Evolutionary conservation across 2,329 filamentous ascomycete genomes (phyloP).

Genomic region (Fusarium sp.): DNA sequence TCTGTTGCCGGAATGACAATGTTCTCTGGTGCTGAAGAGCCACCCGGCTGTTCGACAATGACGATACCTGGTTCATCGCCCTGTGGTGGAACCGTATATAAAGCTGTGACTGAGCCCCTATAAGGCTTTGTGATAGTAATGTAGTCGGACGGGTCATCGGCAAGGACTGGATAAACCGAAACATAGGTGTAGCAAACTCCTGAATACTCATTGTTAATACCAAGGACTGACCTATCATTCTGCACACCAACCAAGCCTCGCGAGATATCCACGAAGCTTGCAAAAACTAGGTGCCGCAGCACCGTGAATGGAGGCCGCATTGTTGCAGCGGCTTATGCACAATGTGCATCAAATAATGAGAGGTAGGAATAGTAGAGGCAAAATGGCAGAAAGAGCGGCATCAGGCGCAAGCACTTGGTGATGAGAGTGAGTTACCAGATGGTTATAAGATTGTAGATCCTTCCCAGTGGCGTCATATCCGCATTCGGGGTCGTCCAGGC

Average conservation of each 20-base stretch:
- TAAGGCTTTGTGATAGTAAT: slow-evolving; percentile 38
- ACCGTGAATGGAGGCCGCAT: slow-evolving; percentile 23
- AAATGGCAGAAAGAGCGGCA: neutral
- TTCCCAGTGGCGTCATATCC: slow-evolving; percentile 9
- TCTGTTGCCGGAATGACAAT: slow-evolving; percentile 33
- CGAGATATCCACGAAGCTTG: slow-evolving; percentile 7
- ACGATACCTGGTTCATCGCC: slow-evolving; percentile 33
- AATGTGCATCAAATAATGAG: slow-evolving; percentile 10
- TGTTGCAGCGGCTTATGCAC: neutral
- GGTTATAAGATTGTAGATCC: slow-evolving; percentile 24
- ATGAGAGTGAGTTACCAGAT: slow-evolving; percentile 1
- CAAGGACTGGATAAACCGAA: slow-evolving; percentile 39
- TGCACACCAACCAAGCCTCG: slow-evolving; percentile 26
- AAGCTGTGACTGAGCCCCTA: slow-evolving; percentile 27
- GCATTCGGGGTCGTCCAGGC: slow-evolving; percentile 7
- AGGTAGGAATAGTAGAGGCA: neutral
- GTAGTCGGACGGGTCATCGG: slow-evolving; percentile 25
- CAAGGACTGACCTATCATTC: slow-evolving; percentile 36
- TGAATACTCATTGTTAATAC: slow-evolving; percentile 34
- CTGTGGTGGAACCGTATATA: slow-evolving; percentile 35
- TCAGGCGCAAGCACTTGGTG: neutral
- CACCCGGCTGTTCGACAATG: slow-evolving; percentile 32
- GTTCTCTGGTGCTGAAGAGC: slow-evolving; percentile 20
- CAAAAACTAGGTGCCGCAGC: slow-evolving; percentile 19
- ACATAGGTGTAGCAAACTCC: slow-evolving; percentile 43